phyloP scores from a whole-genome alignment of 345 rosid species.

The Sonneratia caseolaris region DNA sequence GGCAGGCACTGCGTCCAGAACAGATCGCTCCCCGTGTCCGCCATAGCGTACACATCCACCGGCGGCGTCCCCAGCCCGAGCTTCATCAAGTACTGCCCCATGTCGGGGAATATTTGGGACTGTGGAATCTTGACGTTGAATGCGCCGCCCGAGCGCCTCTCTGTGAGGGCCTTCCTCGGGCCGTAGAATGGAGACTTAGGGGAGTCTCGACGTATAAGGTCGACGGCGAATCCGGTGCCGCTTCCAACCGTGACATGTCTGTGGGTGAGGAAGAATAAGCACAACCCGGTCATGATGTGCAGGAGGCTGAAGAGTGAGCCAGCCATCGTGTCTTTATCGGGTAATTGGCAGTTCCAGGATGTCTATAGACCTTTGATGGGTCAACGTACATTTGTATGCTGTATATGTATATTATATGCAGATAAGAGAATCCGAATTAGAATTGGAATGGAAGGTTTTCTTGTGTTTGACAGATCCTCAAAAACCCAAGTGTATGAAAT shows the following conservation, averaged over 20 bases:
- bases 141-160: background rate
- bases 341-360: background rate
- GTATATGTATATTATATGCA: too few species aligned
- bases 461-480: too few species aligned
- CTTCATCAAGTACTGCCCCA: conserved; percentile 10
- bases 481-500: too few species aligned
- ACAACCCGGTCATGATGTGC: background rate
- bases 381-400: background rate
- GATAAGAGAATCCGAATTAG: too few species aligned
- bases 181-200: conserved; percentile 13
- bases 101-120: background rate
- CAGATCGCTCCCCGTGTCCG: conserved; percentile 9
- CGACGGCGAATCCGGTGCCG: conserved; percentile 14
- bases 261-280: background rate
- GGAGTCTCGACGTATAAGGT: conserved; percentile 23
- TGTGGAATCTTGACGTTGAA: conserved; percentile 3
- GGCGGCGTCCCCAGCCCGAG: conserved; percentile 11
- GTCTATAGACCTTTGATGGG: background rate
- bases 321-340: background rate
- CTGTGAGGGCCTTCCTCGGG: conserved; percentile 4
- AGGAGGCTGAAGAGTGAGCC: background rate
- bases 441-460: too few species aligned
- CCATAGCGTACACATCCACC: conserved; percentile 1
- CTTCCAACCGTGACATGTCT: background rate
- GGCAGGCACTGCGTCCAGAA: conserved; percentile 16